phyloP scores from a whole-genome alignment of 805 yeast species.

The Geotrichum ghanense region DNA sequence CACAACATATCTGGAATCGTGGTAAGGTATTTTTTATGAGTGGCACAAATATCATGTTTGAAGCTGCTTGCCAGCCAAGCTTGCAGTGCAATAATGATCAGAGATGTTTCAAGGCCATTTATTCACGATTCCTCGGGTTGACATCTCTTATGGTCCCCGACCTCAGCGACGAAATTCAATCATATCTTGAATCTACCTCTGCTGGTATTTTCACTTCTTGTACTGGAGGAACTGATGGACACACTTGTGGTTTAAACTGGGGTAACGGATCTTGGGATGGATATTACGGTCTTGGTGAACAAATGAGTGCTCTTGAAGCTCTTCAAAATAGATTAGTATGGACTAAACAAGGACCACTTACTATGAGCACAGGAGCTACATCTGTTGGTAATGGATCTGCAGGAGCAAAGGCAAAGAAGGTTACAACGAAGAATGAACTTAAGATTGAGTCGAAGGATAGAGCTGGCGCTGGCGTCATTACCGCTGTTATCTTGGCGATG shows the following conservation, averaged over 20 bases:
- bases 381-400: constrained; percentile 59
- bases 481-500: constrained; percentile 57
- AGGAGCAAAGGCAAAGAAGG: constrained; percentile 36
- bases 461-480: constrained; percentile 85
- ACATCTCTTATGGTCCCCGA: constrained; percentile 52
- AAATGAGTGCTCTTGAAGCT: constrained; percentile 63
- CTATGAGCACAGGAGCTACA: constrained; percentile 55
- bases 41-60: constrained; percentile 41
- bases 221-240: constrained; percentile 69
- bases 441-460: constrained; percentile 50
- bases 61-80: constrained; percentile 57
- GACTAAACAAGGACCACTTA: constrained; percentile 43
- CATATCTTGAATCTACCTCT: constrained; percentile 41
- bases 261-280: constrained; percentile 48
- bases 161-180: constrained; percentile 35
- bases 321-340: constrained; percentile 34
- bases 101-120: constrained; percentile 62
- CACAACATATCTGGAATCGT: constrained; percentile 34
- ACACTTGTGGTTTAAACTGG: constrained; percentile 80
- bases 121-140: constrained; percentile 52
- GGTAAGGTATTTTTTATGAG: constrained; percentile 39
- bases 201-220: constrained; percentile 68
- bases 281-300: constrained; percentile 72
- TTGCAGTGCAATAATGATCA: constrained; percentile 57
- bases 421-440: constrained; percentile 16